Conservation (phyloP, 179 eudicot species). For the Pouteria campechiana region DNA sequence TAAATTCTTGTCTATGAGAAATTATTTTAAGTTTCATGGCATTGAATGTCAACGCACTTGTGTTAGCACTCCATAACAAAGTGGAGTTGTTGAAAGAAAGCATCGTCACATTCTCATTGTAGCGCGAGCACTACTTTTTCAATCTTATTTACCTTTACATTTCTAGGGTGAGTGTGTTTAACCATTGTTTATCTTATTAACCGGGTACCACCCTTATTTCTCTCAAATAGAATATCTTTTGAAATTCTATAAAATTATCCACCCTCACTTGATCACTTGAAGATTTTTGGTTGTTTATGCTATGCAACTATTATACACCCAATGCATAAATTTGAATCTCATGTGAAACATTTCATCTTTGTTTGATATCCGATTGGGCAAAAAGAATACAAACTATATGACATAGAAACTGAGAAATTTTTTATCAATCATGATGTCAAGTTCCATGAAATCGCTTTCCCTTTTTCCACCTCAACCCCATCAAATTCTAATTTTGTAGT, state of each 20-base stretch:
- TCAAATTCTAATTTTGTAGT: background rate
- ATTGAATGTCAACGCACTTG: conserved; percentile 1
- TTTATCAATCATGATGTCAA: background rate
- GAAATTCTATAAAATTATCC: background rate
- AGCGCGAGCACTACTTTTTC: background rate
- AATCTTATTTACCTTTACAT: background rate
- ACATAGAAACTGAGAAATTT: background rate
- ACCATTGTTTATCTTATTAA: background rate
- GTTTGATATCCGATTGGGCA: background rate
- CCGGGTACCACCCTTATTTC: background rate
- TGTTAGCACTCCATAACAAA: too few species aligned
- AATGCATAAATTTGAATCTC: background rate
- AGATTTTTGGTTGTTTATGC: background rate
- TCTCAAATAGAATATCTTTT: background rate
- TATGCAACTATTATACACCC: background rate
- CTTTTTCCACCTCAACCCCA: background rate
- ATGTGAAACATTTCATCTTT: background rate
- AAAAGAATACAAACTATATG: background rate
- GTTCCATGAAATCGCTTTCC: background rate
- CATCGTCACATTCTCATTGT: background rate
- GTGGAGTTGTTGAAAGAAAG: too few species aligned
- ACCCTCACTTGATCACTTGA: too few species aligned
- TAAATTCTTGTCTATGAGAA: background rate
- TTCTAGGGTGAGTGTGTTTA: background rate
- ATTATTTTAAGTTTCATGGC: background rate